Base-by-base conservation (phyloP, 495 filamentous ascomycete genomes). In the Daldinia bambusicola region DNA sequence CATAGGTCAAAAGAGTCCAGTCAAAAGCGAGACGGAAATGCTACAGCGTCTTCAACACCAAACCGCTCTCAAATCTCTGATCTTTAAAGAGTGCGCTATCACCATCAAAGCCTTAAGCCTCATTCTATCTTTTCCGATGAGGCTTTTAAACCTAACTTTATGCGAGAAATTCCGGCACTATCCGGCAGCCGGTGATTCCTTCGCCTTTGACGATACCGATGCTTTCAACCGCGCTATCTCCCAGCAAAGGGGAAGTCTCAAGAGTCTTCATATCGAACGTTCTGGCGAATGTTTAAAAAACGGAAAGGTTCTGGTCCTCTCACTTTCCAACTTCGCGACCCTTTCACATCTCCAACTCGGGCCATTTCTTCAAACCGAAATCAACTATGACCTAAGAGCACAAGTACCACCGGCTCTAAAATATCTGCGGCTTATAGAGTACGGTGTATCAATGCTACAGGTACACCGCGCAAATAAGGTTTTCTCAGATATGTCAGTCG, bases 281-380 rank as follows among this genome's bases (percentile, higher is more conserved):
- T 38, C 37, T 6, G 13, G 13, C 2, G 10, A 36, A 16, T 61
- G 12, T 61, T 14, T 26, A 16, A 9, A 30, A 12, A 16, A 10
- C 4, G n/a, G 12, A 9, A 22, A 53, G n/a, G 26, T 16, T 4
- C 14, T 66, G 30, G 2, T 37, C 26, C 68, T 70, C 31, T 70
- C 68, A 1, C 68, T 70, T 56, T 71, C 62, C 13, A 22, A 59
- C 13, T 71, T 71, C 30, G 10, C 63, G 8, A 63, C 26, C 14
- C 59, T 71, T 10, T 67, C 53, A 6, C 53, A 67, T 56, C 53
- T 67, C 43, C 63, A 71, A 13, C 63, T 71, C 55, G 69, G 58
- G 8, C 68, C 68, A 26, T 56, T 57, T 40, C 48, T 40, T 30
- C 6, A 4, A 52, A 13, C 18, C 4, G 26, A 18, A 14, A 45